Evolutionary conservation across 1,139 yeast species (phyloP), one percentile per base, ranked within the genome.

Genomic region (Yamadazyma dendronema): DNA sequence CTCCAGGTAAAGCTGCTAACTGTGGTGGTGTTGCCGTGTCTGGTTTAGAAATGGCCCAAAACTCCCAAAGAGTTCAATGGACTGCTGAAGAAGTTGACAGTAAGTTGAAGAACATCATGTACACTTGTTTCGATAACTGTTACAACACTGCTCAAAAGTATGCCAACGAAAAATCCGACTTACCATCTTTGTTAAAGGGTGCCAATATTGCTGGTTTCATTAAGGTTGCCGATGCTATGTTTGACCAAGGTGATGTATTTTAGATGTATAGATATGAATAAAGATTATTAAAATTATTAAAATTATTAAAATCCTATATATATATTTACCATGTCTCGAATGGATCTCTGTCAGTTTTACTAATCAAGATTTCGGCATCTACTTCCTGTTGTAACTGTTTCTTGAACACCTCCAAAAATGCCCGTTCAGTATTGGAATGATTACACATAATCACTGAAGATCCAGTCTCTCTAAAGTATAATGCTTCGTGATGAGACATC

Each of bases 21-120:
- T 85, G 95, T 74, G 97, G 97, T 74, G 98, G 97, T 81, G 98
- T 92, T 57, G 96, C 96, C 43, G 97, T 90, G 43, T 88, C 96
- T 46, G 97, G 97, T 64, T 80, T 92, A 54, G 98, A 92, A 77
- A 92, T 92, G 97, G 97, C 97, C 47, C 98, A 92, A 77, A 92
- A 92, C 86, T 88, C 97, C 43, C 94, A 84, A 66, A 86, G 97
- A 76, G 80, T 83, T 50, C 68, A 72, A 51, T 89, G 96, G 96
- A 77, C 95, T 46, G 55, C 79, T 44, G 95, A 87, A 73, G 88
- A 85, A 72, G 97, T 89, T 56, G 97, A 89, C 67, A 62, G 65
- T 47, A 87, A 83, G 68, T 81, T 89, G 63, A 87, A 88, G 80
- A 77, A 76, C 62, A 90, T 92, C 66, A 90, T 92, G 97, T 76